Conservation (phyloP, 192 early-diverging fungal genomes). For the Coemansia sp. region DNA sequence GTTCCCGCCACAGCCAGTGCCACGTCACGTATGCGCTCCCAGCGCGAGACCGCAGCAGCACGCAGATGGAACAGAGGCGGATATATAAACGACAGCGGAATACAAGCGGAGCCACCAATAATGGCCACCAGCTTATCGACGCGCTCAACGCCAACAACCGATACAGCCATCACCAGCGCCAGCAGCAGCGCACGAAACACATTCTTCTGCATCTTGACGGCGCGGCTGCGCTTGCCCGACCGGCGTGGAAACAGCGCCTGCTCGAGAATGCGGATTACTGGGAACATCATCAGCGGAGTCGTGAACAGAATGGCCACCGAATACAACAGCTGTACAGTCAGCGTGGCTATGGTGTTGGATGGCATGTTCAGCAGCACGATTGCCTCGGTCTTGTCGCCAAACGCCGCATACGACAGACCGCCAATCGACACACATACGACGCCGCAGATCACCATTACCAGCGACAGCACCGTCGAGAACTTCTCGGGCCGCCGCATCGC, state of each 20-base stretch:
- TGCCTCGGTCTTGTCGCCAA: constrained; percentile 80
- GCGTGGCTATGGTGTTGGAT: constrained; percentile 56
- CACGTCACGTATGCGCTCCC: constrained; percentile 59
- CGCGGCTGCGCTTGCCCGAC: constrained; percentile 71
- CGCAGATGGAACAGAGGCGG: constrained; percentile 82
- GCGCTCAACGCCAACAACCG: constrained; percentile 71
- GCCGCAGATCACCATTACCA: constrained; percentile 74
- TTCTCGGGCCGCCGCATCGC: constrained; percentile 82
- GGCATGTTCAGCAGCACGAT: constrained; percentile 90
- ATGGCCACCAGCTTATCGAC: constrained; percentile 61
- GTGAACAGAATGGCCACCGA: constrained; percentile 90
- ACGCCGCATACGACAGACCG: constrained; percentile 77
- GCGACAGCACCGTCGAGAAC: constrained; percentile 74
- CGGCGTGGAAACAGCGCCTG: constrained; percentile 67
- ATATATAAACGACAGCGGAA: constrained; percentile 80
- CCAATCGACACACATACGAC: constrained; percentile 76
- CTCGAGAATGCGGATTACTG: constrained; percentile 86
- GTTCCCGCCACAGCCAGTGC: constrained; percentile 67
- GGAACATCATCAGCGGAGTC: constrained; percentile 87
- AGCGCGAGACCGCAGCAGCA: constrained; percentile 57
- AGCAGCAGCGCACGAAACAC: constrained; percentile 71
- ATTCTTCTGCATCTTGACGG: constrained; percentile 89
- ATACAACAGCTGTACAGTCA: constrained; percentile 77
- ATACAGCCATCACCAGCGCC: constrained; percentile 62
- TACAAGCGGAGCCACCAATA: constrained; percentile 75